A percentile compares a stretch with the other conserved stretches of the same genome.
These are phyloP conservation scores for Trametes maxima DNA, from an alignment of 768 basidiomycete genomes.

Conservation along the genomic window DNA sequence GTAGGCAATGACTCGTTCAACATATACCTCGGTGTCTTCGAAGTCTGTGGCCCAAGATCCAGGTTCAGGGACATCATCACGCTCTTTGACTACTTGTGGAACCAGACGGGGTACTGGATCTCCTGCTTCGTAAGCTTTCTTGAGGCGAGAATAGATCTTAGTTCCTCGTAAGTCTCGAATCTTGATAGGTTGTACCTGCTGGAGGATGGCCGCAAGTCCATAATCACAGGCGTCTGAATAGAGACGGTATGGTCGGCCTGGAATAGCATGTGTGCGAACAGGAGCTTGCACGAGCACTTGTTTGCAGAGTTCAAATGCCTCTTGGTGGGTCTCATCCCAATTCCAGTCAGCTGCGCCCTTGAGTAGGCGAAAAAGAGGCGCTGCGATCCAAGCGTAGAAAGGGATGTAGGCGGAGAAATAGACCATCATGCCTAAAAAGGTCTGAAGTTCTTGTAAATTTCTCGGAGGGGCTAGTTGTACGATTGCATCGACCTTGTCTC, in stretches of 20 bases:
- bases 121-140: conserved; percentile 13
- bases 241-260: conserved; percentile 23
- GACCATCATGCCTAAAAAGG: conserved; percentile 32
- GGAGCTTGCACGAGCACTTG: conserved; percentile 25
- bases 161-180: conserved; percentile 29
- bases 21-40: conserved; percentile 25
- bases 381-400: conserved; percentile 29
- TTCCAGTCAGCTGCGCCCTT: conserved; percentile 26
- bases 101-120: conserved; percentile 18
- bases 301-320: conserved; percentile 29
- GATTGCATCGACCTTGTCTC: conserved; percentile 42
- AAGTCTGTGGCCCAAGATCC: conserved; percentile 22
- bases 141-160: conserved; percentile 23
- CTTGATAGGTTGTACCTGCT: conserved; percentile 30
- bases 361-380: conserved; percentile 28
- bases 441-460: conserved; percentile 26
- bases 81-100: conserved; percentile 9
- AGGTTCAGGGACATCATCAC: conserved; percentile 1
- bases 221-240: conserved; percentile 33
- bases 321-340: conserved; percentile 24
- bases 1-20: conserved; percentile 33
- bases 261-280: conserved; percentile 24
- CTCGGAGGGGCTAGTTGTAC: conserved; percentile 25
- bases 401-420: conserved; percentile 32
- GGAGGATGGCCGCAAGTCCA: conserved; percentile 25